Percentiles rank a stretch among this genome's conserved stretches.
phyloP scores from a whole-genome alignment of 1,284 basidiomycete species.

The Pisolithus thermaeus region DNA sequence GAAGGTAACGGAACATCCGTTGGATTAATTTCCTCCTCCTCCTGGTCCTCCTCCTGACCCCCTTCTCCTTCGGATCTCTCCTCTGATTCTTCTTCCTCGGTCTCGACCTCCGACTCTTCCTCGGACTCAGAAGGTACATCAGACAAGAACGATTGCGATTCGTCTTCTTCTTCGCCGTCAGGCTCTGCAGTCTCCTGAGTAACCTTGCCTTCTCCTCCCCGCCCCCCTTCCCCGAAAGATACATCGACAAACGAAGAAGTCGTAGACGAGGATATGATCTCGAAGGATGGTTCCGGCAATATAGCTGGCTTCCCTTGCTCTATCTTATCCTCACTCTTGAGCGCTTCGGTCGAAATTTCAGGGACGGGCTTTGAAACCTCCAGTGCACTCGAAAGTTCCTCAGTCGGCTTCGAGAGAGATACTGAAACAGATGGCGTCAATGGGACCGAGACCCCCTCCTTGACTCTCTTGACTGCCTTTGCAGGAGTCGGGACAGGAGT shows the following conservation, averaged over 20 bases:
- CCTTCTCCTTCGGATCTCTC: constrained; percentile 17
- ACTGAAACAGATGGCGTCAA: no score
- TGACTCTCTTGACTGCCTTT: background rate
- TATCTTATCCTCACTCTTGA: no score
- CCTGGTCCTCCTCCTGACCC: constrained; percentile 12
- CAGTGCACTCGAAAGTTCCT: no score
- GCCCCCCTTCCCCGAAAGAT: constrained; percentile 12
- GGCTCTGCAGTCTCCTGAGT: constrained; percentile 16
- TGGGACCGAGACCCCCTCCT: no score
- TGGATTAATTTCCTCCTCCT: constrained; percentile 17
- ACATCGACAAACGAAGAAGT: constrained; percentile 31
- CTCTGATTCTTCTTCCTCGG: constrained; percentile 9
- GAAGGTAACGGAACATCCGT: constrained; percentile 11
- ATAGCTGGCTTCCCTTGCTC: background rate
- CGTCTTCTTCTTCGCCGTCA: background rate
- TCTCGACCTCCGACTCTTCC: constrained; percentile 9
- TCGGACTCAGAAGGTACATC: no score
- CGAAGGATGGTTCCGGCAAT: constrained; percentile 14
- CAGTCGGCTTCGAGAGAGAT: no score
- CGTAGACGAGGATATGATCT: constrained; percentile 24
- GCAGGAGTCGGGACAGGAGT: background rate
- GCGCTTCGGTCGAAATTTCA: no score
- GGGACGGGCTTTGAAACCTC: no score
- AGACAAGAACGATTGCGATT: background rate
- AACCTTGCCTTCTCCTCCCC: constrained; percentile 2